Evolutionary conservation across 345 rosid genomes (phyloP).

Genomic region (Hevea brasiliensis): DNA sequence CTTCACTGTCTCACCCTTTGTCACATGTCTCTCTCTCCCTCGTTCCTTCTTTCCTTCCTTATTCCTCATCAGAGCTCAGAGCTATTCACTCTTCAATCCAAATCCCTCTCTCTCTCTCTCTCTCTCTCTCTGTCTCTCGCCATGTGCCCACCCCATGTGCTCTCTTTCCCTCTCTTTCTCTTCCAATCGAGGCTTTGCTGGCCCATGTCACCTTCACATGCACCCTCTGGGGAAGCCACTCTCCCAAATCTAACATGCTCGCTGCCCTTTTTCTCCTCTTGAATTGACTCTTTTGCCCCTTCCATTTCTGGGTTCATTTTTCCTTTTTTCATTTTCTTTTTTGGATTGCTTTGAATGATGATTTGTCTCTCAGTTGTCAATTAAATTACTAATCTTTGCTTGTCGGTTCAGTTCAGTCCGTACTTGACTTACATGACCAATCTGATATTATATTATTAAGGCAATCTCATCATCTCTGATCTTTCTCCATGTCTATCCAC

Average conservation of each 20-base stretch:
- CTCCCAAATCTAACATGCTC: background rate
- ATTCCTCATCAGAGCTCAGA: constrained; percentile 10
- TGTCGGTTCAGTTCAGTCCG: too few species aligned
- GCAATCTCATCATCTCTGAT: too few species aligned
- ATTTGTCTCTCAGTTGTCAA: too few species aligned
- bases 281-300: constrained; percentile 13
- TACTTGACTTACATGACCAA: too few species aligned
- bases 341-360: too few species aligned
- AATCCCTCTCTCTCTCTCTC: too few species aligned
- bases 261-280: background rate
- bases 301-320: too few species aligned
- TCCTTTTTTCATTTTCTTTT: too few species aligned
- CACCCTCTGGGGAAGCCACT: constrained; percentile 46
- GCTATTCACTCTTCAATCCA: background rate
- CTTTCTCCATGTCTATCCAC: too few species aligned
- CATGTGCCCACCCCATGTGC: constrained; percentile 41
- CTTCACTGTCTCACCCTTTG: constrained; percentile 41
- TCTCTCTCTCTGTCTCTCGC: constrained; percentile 7
- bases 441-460: too few species aligned
- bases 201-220: constrained; percentile 67
- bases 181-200: constrained; percentile 40
- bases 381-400: too few species aligned
- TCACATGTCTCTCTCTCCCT: constrained; percentile 19
- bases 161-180: constrained; percentile 9
- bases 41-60: constrained; percentile 15